A percentile compares a stretch with the other conserved stretches of the same genome.
Conservation (phyloP, 2,329 filamentous ascomycete genomes). For the Cytospora piceicola region DNA sequence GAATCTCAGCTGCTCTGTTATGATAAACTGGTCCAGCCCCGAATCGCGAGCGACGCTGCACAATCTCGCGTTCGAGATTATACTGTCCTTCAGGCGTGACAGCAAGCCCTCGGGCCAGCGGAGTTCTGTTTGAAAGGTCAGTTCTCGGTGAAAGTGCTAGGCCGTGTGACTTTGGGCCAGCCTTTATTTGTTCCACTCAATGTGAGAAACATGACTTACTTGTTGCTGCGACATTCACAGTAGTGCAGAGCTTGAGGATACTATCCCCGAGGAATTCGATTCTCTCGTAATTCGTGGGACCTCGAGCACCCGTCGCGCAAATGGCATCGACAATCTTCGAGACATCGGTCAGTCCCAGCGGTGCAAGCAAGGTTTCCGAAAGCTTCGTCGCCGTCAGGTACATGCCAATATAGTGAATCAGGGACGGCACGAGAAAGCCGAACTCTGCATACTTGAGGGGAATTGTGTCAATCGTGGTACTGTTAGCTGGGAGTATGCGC, state of each 20-base stretch:
- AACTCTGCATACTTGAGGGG: constrained; percentile 51
- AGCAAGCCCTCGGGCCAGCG: constrained; percentile 79
- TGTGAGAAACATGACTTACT: constrained; percentile 44
- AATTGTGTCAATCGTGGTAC: constrained; percentile 55
- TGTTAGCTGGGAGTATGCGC: constrained; percentile 49
- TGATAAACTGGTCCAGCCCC: constrained; percentile 74
- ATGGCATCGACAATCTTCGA: constrained; percentile 70
- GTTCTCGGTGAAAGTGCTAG: not conserved
- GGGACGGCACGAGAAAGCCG: constrained; percentile 70
- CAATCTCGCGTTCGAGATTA: constrained; percentile 78
- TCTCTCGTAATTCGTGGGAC: constrained; percentile 73
- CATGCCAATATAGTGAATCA: constrained; percentile 71
- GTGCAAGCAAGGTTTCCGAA: constrained; percentile 55
- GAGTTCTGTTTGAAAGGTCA: constrained; percentile 50
- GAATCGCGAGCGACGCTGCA: constrained; percentile 63
- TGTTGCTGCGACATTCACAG: constrained; percentile 63
- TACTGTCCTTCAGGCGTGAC: constrained; percentile 65
- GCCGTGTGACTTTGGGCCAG: not conserved
- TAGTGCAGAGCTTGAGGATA: constrained; percentile 75
- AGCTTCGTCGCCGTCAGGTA: constrained; percentile 66
- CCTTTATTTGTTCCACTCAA: not conserved
- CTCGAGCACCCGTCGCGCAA: constrained; percentile 63
- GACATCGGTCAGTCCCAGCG: constrained; percentile 57
- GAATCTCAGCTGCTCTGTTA: constrained; percentile 68
- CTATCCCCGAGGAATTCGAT: constrained; percentile 88